Base-by-base conservation (phyloP, 2,329 filamentous ascomycete species). In the Colletotrichum plurivorum region DNA sequence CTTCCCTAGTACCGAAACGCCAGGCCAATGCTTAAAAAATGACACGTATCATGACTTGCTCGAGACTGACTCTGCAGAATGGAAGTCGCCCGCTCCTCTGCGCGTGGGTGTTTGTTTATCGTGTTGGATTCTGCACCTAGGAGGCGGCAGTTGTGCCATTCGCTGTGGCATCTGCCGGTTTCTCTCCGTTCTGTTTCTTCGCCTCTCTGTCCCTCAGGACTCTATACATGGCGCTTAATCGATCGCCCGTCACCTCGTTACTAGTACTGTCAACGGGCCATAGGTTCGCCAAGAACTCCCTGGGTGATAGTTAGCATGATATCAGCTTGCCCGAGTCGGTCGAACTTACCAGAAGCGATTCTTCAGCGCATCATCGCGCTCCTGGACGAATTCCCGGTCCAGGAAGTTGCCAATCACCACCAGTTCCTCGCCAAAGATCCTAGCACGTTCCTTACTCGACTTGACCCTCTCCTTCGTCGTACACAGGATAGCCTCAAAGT, bases 341-440 rank as follows among this genome's bases (percentile, higher is more conserved):
- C 15, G 22, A 9, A 46, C 71, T 18, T 72, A 72, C 71, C 71
- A 72, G 65, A 72, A 72, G 55, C 71, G 69, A 41, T 72, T 72
- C 65, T 72, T 72, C 20, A 72, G 58, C 27, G 71, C 57, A n/a
- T 66, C 46, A 22, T 98, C 71, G 41, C 64, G 63, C 16, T 71
- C 69, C 51, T 64, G 57, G 16, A 72, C 61, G 39, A 72, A 71
- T 56, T 72, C 71, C 27, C 65, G 69, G 57, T 87, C 85, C 70
- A 92, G 87, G 73, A 90, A 91, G 64, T 87, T 86, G 61, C 90
- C 90, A 76, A 92, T 89, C 5, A 84, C 84, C 49, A 90, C 82
- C 45, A 92, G 79, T 74, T 91, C 87, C 31, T 83, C 81, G 73
- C 90, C 90, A 75, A 92, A 87, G 51, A 90, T 85, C 74, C 83